Evolutionary conservation across 75 land plant species (phyloP), one percentile per base, ranked within the genome.

Genomic region (Pinus albicaulis): DNA sequence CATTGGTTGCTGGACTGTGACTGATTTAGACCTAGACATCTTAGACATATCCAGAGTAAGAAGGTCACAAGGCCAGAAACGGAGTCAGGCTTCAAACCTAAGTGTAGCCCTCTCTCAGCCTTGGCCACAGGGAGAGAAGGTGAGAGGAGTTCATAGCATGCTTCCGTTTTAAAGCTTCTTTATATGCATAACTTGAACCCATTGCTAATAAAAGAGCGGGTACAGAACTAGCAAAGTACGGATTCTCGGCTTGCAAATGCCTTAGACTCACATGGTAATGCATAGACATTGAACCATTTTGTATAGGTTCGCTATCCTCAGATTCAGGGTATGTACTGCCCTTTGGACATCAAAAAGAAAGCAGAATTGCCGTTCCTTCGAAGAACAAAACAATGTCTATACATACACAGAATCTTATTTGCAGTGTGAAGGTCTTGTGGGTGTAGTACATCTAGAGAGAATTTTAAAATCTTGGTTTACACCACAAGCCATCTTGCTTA

Each of bases 201-300:
- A 44, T 66, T 38, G 48, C 48, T 36, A 66, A 48, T 66, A 48
- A 66, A 66, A 66, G 48, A 22, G 48, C 20, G 2, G 71, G 48
- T 7, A 66, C 22, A 63, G 71, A 66, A 36, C 15, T 7, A 8
- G 22, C 48, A 8, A 44, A 66, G 44, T 66, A 41, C 38, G 71
- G 71, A 66, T 41, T 66, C 71, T 38, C 71, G 3, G 20, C 22
- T 7, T 36, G 70, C 38, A 66, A n/a, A 19, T 66, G 48, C 71
- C 38, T 66, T n/a, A n/a, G n/a, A n/a, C 31, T 66, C 20, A 34
- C 22, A 20, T 38, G 44, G 71, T 66, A 66, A 22, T 44, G 71
- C 71, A 66, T 66, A 7, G 71, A 48, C 7, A 48, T 66, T n/a
- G 71, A 66, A 28, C 52, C 48, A 38, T 38, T n/a, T 66, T 66